Base-by-base conservation (phyloP, 768 basidiomycete species). In the Lentinula boryana region DNA sequence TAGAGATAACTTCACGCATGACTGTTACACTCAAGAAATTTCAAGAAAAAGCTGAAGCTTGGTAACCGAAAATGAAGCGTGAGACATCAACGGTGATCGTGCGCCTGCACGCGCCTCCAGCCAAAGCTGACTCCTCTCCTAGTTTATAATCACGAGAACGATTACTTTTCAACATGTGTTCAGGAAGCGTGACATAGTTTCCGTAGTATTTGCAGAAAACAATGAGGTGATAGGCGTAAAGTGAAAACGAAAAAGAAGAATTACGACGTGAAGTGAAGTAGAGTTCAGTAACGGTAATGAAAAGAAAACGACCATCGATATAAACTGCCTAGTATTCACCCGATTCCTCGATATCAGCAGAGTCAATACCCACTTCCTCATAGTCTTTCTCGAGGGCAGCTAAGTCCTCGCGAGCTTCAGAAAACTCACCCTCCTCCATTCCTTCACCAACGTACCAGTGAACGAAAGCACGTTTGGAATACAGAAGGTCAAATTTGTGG, bases 351-450 rank as follows among this genome's bases (percentile, higher is more conserved):
- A 73, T 82, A 63, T 89, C 89, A 58, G 81, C 87, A 33, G 88
- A 88, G 72, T 90, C 89, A 52, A 81, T 86, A 61, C 88, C 88
- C 65, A 90, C 93, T 75, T 96, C 92, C 72, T 94, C 91, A 69
- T 93, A 94, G 72, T 94, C 93, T 73, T 92, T 95, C 78, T 98
- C 95, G 62, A 98, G 85, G 6, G 96, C 96, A 46, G 96, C 96
- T 63, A 98, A 87, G 77, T 98, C 96, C 74, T 98, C 96, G 67
- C 95, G 90, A 50, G 96, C 96, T 77, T 97, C 95, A 51, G 93
- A 95, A 78, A 98, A 98, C 78, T 98, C 96, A 75, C 96, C 96
- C 81, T 98, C 96, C 73, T 98, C 96, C 96, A 98, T 98, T 80
- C 96, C 96, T 78, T 98, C 95, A 71, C 95, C 95, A 64, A 97